Base-by-base conservation (phyloP, 2,329 filamentous ascomycete genomes). In the Endoconidiophora laricicola region DNA sequence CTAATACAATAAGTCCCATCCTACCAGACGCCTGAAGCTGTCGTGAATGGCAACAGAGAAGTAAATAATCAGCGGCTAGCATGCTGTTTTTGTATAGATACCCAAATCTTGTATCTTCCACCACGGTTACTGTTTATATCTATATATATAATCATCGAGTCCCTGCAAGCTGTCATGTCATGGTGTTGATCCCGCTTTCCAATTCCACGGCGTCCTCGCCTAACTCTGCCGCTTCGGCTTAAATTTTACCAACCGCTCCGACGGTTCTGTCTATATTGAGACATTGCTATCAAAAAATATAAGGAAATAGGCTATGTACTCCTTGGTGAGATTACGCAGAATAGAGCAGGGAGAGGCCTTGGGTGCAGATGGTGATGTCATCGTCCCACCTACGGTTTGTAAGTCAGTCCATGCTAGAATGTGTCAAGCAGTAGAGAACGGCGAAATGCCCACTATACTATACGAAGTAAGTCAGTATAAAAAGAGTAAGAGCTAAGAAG, bases 241-340 rank as follows among this genome's bases (percentile, higher is more conserved):
- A n/a, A 58, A 64, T 18, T 56, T 63, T 41, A 60, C 64, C 49
- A 60, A 66, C 49, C 56, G 62, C 14, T 57, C 62, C 18, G 57
- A 57, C 12, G 53, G 71, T 26, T 68, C 69, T 3, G 59, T 70
- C 3, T 72, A 72, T 58, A 63, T 72, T 39, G 69, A 73, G 57
- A 66, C 68, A 2, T 69, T 68, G 0, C 64, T 61, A 3, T 61
- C 62, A 59, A 59, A 6, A 58, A 73, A 24, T 73, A 73, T 57
- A 60, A 64, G 52, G 71, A 66, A 53, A 61, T 69, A 55, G 69
- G 69, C 2, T 73, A 69, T 55, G 59, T 61, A 46, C 59, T 59
- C 47, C 56, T 71, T 4, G 60, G 63, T 2, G 62, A 66, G 39
- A 65, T 18, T 18, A 18, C 16, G 16, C 16, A 18, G 16, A 18